Percentiles rank a stretch among this genome's conserved stretches.
phyloP scores from a whole-genome alignment of 495 filamentous ascomycete species.

The Aspergillus cavernicola region DNA sequence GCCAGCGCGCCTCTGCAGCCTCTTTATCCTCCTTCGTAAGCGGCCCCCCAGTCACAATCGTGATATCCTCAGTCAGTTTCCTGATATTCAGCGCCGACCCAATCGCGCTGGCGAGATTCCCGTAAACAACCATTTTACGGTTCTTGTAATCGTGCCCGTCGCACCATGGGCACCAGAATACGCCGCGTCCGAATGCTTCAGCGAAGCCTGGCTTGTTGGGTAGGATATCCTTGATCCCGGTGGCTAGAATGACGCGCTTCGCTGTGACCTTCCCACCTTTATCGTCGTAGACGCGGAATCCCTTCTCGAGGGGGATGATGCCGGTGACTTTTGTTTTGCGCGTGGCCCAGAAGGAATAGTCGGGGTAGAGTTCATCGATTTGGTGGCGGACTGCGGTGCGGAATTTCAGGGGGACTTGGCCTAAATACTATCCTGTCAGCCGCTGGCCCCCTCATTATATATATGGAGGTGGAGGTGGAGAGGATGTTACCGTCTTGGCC shows the following conservation, averaged over 20 bases:
- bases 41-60: background rate
- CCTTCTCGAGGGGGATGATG: conserved; percentile 9
- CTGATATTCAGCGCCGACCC: conserved; percentile 34
- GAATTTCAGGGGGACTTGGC: background rate
- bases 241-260: conserved; percentile 40
- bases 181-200: conserved; percentile 44
- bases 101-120: conserved; percentile 29
- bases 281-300: conserved; percentile 11
- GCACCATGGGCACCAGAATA: conserved; percentile 51
- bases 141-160: conserved; percentile 46
- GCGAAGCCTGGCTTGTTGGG: conserved; percentile 36
- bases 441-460: background rate
- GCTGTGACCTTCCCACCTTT: conserved; percentile 6
- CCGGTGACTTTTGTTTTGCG: conserved; percentile 9
- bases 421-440: background rate
- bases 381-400: background rate
- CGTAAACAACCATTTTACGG: conserved; percentile 34
- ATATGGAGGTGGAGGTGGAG: background rate
- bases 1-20: background rate
- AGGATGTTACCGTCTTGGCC: background rate
- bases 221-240: conserved; percentile 42
- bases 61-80: conserved; percentile 26
- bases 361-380: background rate
- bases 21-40: background rate
- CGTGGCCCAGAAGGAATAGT: conserved; percentile 2